Conservation (phyloP, 768 basidiomycete species). For the Cubamyces lactineus region DNA sequence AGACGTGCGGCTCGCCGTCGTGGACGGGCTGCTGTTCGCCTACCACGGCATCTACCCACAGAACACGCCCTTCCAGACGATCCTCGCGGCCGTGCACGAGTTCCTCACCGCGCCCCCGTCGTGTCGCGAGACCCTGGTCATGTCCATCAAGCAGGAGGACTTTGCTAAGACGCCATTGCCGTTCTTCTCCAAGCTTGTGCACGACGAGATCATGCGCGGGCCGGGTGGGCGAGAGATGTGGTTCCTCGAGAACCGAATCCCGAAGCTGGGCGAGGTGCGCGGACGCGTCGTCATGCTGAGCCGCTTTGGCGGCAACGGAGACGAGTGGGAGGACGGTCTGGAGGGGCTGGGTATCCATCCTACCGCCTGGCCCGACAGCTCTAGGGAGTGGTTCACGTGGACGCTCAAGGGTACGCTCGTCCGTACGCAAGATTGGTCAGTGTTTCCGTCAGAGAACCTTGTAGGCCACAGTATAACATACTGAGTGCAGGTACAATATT, state of each 20-base stretch:
- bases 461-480: not conserved
- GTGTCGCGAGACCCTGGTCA: conserved; percentile 73
- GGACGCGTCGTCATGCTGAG: conserved; percentile 87
- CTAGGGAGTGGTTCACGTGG: conserved; percentile 77
- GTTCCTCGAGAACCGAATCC: conserved; percentile 83
- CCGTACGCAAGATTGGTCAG: conserved; percentile 84
- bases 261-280: conserved; percentile 79
- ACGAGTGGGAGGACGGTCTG: conserved; percentile 67
- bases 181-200: conserved; percentile 67
- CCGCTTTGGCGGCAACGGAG: conserved; percentile 74
- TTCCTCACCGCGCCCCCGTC: conserved; percentile 66
- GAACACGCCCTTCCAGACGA: conserved; percentile 63
- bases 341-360: conserved; percentile 89
- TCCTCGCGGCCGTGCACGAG: conserved; percentile 59
- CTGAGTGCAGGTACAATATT: conserved; percentile 68
- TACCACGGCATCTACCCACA: conserved; percentile 84
- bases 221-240: conserved; percentile 65
- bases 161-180: conserved; percentile 46
- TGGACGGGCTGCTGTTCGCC: conserved; percentile 64
- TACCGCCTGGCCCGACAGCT: conserved; percentile 81
- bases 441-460: not conserved
- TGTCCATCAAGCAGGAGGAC: conserved; percentile 92
- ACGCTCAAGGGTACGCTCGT: conserved; percentile 69
- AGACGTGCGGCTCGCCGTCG: conserved; percentile 78
- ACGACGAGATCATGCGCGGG: conserved; percentile 60